These are phyloP conservation scores for grape (Vitis vinifera) DNA, from an alignment of 164 flowering plant species.

Conservation along the genomic window ASM3070453v1 NC_081808.1:18875001-18875500, in stretches of 20 bases:
- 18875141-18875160: slow-evolving; percentile 22
- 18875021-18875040: slow-evolving; percentile 27
- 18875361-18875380: too few relatives aligned
- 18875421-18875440: too few relatives aligned
- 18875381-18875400: too few relatives aligned
- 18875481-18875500: too few relatives aligned
- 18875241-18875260: background rate
- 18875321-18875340: background rate
- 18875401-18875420: too few relatives aligned
- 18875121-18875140: slow-evolving; percentile 56
- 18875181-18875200: background rate
- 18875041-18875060: slow-evolving; percentile 29
- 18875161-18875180: slow-evolving; percentile 1
- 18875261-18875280: background rate
- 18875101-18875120: slow-evolving; percentile 69
- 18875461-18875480: too few relatives aligned
- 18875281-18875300: too few relatives aligned
- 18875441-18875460: too few relatives aligned
- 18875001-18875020: slow-evolving; percentile 53
- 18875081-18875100: slow-evolving; percentile 70
- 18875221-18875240: background rate
- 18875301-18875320: background rate
- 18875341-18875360: too few relatives aligned
- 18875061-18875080: slow-evolving; percentile 72
- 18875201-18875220: background rate